phyloP scores from a whole-genome alignment of 164 flowering plant genomes.

The Vitis vinifera region DNA sequence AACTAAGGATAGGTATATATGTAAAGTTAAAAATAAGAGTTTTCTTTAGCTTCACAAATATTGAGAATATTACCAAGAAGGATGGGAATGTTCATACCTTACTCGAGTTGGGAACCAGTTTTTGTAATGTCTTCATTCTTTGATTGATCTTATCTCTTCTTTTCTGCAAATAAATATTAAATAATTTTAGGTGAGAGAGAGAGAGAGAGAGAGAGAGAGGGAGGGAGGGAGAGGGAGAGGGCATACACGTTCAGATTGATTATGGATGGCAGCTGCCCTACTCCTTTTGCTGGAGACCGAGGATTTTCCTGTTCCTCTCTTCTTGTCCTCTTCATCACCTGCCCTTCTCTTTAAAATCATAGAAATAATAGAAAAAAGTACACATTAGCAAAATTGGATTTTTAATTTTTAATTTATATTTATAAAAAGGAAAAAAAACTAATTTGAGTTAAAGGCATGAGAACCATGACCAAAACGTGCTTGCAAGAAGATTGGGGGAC shows the following conservation, averaged over 20 bases:
- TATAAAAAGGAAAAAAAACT: too few relatives aligned
- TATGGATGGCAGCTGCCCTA: conserved; percentile 84
- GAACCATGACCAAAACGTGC: too few relatives aligned
- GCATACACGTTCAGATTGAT: conserved; percentile 84
- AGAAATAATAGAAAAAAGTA: too few relatives aligned
- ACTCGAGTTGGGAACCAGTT: conserved; percentile 84
- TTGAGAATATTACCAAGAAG: neutral
- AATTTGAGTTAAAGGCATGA: too few relatives aligned
- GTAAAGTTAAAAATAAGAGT: neutral
- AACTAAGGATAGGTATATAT: neutral
- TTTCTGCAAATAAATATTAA: conserved; percentile 43
- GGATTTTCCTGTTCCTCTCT: conserved; percentile 46
- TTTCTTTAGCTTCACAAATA: neutral
- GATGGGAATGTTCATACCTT: conserved; percentile 46
- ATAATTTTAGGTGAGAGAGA: neutral
- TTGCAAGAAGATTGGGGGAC: too few relatives aligned
- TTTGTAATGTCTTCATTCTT: conserved; percentile 87
- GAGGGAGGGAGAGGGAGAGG: conserved; percentile 9
- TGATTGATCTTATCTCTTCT: conserved; percentile 92
- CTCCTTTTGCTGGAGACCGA: conserved; percentile 63
- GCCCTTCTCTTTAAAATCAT: conserved; percentile 29
- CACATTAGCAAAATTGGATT: too few relatives aligned
- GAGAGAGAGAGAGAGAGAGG: conserved; percentile 5
- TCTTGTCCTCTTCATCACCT: conserved; percentile 33
- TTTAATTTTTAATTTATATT: too few relatives aligned